Evolutionary conservation across 371 early-diverging fungal species (phyloP).

Genomic region (Lichtheimia hyalospora): DNA sequence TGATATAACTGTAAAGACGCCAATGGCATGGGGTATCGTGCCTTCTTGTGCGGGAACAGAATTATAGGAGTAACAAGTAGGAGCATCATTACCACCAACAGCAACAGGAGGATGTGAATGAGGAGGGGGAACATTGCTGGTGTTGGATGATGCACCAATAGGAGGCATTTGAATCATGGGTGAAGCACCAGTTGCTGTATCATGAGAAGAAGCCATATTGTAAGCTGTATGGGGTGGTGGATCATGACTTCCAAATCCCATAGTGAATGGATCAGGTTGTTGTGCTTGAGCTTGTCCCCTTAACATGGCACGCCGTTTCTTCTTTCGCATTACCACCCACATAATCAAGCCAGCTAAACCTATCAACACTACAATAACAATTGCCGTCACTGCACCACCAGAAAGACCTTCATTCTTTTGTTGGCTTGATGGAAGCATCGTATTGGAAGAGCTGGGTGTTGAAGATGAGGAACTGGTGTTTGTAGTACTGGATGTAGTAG

Average conservation of each 20-base stretch:
- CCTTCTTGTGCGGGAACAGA: constrained; percentile 8
- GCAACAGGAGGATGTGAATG: constrained; percentile 3
- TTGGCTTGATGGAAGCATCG: background rate
- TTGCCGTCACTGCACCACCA: constrained; percentile 15
- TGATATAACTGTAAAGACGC: constrained; percentile 51
- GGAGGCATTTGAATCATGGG: constrained; percentile 19
- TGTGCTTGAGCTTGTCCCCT: background rate
- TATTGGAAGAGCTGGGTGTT: too few relatives aligned
- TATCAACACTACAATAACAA: constrained; percentile 9
- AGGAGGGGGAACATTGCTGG: background rate
- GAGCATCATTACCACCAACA: constrained; percentile 10
- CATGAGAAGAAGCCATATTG: background rate
- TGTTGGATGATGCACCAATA: constrained; percentile 4
- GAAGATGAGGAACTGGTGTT: too few relatives aligned
- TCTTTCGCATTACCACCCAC: constrained; percentile 8
- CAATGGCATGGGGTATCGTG: constrained; percentile 26
- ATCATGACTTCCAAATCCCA: constrained; percentile 47
- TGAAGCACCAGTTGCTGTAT: background rate
- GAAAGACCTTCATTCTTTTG: constrained; percentile 16
- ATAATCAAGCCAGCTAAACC: constrained; percentile 5
- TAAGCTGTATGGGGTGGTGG: constrained; percentile 23
- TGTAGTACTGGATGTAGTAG: too few relatives aligned
- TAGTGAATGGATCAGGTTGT: constrained; percentile 48
- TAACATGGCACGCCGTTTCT: background rate
- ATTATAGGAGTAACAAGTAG: constrained; percentile 8